Percentiles rank a stretch among this genome's conserved stretches.
Conservation (phyloP, 2,329 filamentous ascomycete species). For the Kalmusia sp. region DNA sequence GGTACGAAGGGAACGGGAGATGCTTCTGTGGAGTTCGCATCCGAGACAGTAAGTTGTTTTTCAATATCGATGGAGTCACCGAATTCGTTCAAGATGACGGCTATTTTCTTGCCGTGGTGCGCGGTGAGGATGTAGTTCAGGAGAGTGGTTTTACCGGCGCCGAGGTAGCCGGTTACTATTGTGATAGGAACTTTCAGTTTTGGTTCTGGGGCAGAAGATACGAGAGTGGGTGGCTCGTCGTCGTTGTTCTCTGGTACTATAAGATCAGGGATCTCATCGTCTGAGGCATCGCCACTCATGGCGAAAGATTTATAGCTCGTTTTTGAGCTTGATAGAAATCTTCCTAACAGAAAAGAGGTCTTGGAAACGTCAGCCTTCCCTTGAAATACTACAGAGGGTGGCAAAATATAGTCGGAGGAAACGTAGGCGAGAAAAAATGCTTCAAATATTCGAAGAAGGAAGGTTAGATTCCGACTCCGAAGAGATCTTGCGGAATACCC, state of each 20-base stretch:
- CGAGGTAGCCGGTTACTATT: slow-evolving; percentile 89
- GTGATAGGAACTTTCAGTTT: slow-evolving; percentile 79
- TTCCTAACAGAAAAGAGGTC: not conserved
- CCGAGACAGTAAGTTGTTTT: slow-evolving; percentile 88
- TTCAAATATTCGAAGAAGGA: not conserved
- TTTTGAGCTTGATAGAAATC: not conserved
- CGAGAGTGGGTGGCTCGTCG: slow-evolving; percentile 30
- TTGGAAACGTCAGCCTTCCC: not conserved
- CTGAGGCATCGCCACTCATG: slow-evolving; percentile 33
- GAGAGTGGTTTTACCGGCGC: slow-evolving; percentile 92
- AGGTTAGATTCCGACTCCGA: slow-evolving; percentile 3
- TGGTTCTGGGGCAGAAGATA: slow-evolving; percentile 54
- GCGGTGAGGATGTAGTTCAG: slow-evolving; percentile 96
- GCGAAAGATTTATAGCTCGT: not conserved
- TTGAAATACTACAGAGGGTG: not conserved
- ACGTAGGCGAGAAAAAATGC: too few relatives aligned
- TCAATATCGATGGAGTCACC: slow-evolving; percentile 87
- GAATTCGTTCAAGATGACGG: slow-evolving; percentile 70
- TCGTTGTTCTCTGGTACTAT: slow-evolving; percentile 54
- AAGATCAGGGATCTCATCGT: slow-evolving; percentile 56
- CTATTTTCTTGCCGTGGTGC: slow-evolving; percentile 96
- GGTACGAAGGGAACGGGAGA: slow-evolving; percentile 73
- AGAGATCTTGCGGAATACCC: not conserved
- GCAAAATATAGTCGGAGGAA: too few relatives aligned
- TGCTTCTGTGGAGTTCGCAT: slow-evolving; percentile 36